Base-by-base conservation (phyloP, 305 asterid genomes). In the Rubia balearica region DNA sequence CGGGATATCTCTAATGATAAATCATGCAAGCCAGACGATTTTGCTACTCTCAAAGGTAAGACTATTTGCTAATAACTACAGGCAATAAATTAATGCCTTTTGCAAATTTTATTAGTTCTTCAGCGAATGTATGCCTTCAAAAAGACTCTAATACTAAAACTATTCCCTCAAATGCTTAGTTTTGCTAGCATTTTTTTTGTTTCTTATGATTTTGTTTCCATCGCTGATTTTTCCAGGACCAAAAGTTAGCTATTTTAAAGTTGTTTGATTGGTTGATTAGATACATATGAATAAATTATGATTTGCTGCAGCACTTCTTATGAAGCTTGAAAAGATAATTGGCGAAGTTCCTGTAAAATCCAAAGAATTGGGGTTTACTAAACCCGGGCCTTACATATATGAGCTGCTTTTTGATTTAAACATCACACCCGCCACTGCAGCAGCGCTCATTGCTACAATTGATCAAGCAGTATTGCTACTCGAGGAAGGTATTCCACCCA, bases 21-120 rank as follows among this genome's bases (percentile, higher is more conserved):
- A 82, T 88, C 99, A 17, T 87, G 85, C 83, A 91, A 85, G 80
- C 99, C 99, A 27, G 97, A 91, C 73, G 79, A 88, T 81, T 94
- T 94, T 85, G 96, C 93, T 73, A 84, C 91, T 83, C 98, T 94
- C 61, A 83, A 85, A 89, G 98, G 98, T 91, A 88, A 67, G n/a
- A 22, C 33, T 65, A 0, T 53, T 55, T 9, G 0, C 5, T 60
- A 13, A 65, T 51, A 27, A n/a, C 49, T 57, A 8, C 42, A 9
- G 55, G 19, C 33, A 14, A 33, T 30, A 62, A 51, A 49, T 57
- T 49, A 22, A 49, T 21, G 64, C 21, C 17, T 21, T 21, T 72
- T 21, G 8, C 69, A 8, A 71, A 63, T 48, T 71, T 33, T 5
- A 30, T 46, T 48, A 42, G 43, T 40, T 40, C 30, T 33, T 51